Percentiles rank a stretch among this genome's conserved stretches.
Conservation (phyloP, 805 yeast genomes). For the Kluyveromyces aestuarii region DNA sequence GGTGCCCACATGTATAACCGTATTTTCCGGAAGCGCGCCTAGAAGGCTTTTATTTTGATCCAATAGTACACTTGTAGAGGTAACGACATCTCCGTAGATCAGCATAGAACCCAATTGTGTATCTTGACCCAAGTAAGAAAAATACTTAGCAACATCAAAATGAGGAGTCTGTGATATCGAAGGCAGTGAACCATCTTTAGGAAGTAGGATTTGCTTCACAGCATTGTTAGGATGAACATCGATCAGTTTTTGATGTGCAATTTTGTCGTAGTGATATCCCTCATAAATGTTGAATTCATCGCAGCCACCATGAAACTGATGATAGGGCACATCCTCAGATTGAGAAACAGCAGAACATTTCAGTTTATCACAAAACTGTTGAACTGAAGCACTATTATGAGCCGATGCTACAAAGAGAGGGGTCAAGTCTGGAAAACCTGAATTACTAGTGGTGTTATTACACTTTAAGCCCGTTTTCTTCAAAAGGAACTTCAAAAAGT, state of each 20-base stretch:
- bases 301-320: conserved; percentile 31
- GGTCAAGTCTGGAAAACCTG: conserved; percentile 55
- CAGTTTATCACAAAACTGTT: conserved; percentile 12
- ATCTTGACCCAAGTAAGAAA: conserved; percentile 23
- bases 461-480: conserved; percentile 49
- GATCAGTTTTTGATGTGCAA: conserved; percentile 7
- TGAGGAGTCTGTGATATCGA: conserved; percentile 52
- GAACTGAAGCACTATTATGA: conserved; percentile 5
- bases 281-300: conserved; percentile 14
- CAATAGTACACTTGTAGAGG: conserved; percentile 75
- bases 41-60: conserved; percentile 62
- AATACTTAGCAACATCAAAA: conserved; percentile 57
- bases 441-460: conserved; percentile 45
- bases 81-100: conserved; percentile 79
- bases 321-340: conserved; percentile 29
- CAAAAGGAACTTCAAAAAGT: conserved; percentile 50
- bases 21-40: conserved; percentile 33
- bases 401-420: conserved; percentile 45
- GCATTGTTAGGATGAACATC: conserved; percentile 47
- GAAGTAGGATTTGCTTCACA: conserved; percentile 40
- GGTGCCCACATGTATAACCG: conserved; percentile 46
- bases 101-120: conserved; percentile 52
- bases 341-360: conserved; percentile 23
- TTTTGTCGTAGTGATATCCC: conserved; percentile 11
- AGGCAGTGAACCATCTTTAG: conserved; percentile 40